Evolutionary conservation across 129 eudicot species (phyloP).

Genomic region (Smallanthus sonchifolius): DNA sequence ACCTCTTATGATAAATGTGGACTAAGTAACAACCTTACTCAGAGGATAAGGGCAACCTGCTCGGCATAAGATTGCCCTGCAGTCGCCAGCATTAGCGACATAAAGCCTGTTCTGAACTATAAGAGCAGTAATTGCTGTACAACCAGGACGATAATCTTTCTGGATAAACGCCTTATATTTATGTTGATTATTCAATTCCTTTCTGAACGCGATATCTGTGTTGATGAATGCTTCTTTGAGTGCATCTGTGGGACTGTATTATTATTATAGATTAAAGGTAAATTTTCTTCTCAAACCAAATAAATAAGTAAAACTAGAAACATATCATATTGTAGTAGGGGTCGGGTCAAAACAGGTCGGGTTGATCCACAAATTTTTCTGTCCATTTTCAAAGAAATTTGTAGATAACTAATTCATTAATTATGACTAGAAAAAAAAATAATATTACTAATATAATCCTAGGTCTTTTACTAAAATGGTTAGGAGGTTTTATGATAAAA

Average conservation of each 20-base stretch:
- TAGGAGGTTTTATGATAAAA: neutral
- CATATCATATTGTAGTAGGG: neutral
- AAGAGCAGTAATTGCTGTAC: conserved; percentile 83
- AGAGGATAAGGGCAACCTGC: conserved; percentile 60
- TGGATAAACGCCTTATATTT: conserved; percentile 57
- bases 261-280: neutral
- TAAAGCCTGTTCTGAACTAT: conserved; percentile 64
- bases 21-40: conserved; percentile 55
- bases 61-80: conserved; percentile 82
- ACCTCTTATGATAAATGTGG: neutral
- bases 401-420: neutral
- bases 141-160: conserved; percentile 93
- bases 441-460: neutral
- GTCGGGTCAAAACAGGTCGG: neutral
- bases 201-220: conserved; percentile 77
- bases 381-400: neutral
- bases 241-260: conserved; percentile 62
- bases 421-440: neutral
- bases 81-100: conserved; percentile 97
- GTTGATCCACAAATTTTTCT: neutral
- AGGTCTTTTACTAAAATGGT: neutral
- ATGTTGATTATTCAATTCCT: conserved; percentile 45
- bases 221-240: conserved; percentile 63
- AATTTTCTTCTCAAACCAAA: neutral
- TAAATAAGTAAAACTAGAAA: neutral